Percentiles rank a stretch among this genome's conserved stretches.
phyloP scores from a whole-genome alignment of 2,329 filamentous ascomycete genomes.

The Cladosporium colombiae region DNA sequence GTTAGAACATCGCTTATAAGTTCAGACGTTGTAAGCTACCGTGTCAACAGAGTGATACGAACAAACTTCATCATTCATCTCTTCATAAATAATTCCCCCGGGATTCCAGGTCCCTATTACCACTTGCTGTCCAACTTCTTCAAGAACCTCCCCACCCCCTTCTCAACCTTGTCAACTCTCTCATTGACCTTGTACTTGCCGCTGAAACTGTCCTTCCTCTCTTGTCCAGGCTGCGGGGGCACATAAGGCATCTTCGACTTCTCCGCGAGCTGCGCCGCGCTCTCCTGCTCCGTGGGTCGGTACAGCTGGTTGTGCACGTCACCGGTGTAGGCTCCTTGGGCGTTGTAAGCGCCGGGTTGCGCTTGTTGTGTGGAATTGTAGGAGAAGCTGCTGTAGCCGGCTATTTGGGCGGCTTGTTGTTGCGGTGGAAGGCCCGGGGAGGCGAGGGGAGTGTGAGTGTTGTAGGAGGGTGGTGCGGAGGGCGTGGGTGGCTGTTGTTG shows the following conservation, averaged over 20 bases:
- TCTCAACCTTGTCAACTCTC: slow-evolving; percentile 66
- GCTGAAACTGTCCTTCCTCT: slow-evolving; percentile 17
- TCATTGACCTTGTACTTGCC: slow-evolving; percentile 56
- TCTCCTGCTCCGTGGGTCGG: slow-evolving; percentile 58
- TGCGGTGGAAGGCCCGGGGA: slow-evolving; percentile 44
- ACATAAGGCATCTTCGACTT: slow-evolving; percentile 6
- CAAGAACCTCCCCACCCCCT: slow-evolving; percentile 69
- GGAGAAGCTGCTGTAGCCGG: slow-evolving; percentile 58
- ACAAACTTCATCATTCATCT: background rate
- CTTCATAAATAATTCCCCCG: too few relatives aligned
- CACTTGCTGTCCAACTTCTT: slow-evolving; percentile 68
- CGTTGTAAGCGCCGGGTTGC: slow-evolving; percentile 22
- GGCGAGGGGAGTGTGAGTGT: slow-evolving; percentile 38
- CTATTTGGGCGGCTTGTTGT: slow-evolving; percentile 27
- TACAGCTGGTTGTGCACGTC: slow-evolving; percentile 69
- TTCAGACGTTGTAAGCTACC: too few relatives aligned
- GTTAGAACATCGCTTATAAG: too few relatives aligned
- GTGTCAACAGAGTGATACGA: background rate
- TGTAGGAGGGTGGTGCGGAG: slow-evolving; percentile 37
- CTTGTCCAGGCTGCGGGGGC: background rate
- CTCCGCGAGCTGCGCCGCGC: background rate
- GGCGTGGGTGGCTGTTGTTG: slow-evolving; percentile 36
- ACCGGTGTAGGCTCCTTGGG: slow-evolving; percentile 46
- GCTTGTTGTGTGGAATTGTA: slow-evolving; percentile 42
- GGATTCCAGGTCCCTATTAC: too few relatives aligned